Evolutionary conservation across 1,284 basidiomycete species (phyloP), one percentile per base, ranked within the genome.

Genomic region (Malassezia nana): DNA sequence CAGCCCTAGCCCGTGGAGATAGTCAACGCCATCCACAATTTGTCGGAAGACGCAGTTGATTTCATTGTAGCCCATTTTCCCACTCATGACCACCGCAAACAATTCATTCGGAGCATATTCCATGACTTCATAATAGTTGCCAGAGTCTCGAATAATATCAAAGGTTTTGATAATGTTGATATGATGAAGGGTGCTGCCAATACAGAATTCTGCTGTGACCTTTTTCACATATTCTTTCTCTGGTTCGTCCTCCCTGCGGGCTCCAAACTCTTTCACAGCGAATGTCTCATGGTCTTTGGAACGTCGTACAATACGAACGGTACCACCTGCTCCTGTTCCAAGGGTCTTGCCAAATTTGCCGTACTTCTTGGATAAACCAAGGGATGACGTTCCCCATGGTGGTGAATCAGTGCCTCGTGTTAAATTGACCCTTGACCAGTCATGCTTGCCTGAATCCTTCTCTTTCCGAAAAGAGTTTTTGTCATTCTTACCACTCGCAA

Each of bases 141-240:
- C 91, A 71, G 92, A 87, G 78, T 98, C 92, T 57, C 85, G 87
- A 61, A 98, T 89, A 74, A 99, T 98, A 76, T 99, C 94, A 62
- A 99, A 84, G 26, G 94, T 98, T 77, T 95, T 84, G 75, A 98
- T 98, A 75, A 98, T 92, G 74, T 99, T 98, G 60, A 84, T 79
- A 75, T 99, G 92, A 44, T 72, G 66, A 7, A 74, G 60, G 18
- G 90, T 91, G 38, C 87, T 88, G 52, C 92, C 91, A 25, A 95
- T 89, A 69, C 92, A 98, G 74, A 99, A 98, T 77, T 96, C 92
- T 42, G 92, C 91, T 2, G 91, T 95, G 58, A 96, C 86, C 78
- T 98, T 96, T 79, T 95, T 91, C 82, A 95, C 88, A 75, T 96
- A 98, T 78, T 96, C 92, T 77, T 89, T 88, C 75, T 92, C 88